phyloP scores from a whole-genome alignment of 768 basidiomycete genomes.

The Termitomyces sp. region DNA sequence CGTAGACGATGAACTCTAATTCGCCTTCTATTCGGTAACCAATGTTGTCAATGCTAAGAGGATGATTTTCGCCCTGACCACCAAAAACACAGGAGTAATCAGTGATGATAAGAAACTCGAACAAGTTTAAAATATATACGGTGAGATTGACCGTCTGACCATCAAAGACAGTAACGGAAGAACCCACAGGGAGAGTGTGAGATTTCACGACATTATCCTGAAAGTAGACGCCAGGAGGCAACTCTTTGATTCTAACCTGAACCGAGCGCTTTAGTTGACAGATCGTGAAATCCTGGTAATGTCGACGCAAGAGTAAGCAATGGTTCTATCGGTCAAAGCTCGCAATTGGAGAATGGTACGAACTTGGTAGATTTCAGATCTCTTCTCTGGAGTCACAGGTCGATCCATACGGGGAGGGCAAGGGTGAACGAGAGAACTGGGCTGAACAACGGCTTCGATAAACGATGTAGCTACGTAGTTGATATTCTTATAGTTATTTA shows the following conservation, averaged over 20 bases:
- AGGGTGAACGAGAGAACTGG: too few species aligned
- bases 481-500: too few species aligned
- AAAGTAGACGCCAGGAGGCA: background rate
- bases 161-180: background rate
- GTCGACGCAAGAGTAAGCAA: too few species aligned
- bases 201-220: background rate
- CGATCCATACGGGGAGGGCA: too few species aligned
- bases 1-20: background rate
- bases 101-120: background rate
- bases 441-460: too few species aligned
- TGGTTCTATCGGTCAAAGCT: too few species aligned
- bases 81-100: background rate
- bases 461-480: too few species aligned
- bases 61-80: background rate
- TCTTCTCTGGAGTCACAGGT: too few species aligned
- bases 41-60: background rate
- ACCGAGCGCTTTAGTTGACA: too few species aligned
- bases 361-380: too few species aligned
- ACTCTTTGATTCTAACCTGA: background rate
- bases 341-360: too few species aligned
- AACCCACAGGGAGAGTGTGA: background rate
- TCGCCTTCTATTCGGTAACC: background rate
- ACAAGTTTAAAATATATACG: background rate
- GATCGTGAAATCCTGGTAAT: too few species aligned
- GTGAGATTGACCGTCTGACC: background rate